These are phyloP conservation scores for Rhodosporidiobolus sp. DNA, from an alignment of 768 basidiomycete genomes.

Conservation along the genomic window DNA sequence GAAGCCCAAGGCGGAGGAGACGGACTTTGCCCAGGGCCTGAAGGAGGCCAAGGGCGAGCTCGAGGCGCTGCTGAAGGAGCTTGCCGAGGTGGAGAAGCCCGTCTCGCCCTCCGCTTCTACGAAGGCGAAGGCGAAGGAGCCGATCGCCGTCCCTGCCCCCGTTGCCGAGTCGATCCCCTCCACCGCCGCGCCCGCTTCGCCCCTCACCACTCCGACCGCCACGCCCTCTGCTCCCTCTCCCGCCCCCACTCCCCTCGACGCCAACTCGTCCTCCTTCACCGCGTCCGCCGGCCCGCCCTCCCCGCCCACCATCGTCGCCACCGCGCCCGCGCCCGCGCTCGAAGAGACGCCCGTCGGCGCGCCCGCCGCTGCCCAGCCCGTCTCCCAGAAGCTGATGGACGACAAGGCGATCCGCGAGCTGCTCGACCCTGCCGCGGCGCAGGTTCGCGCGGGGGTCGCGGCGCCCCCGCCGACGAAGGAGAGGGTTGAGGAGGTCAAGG, in stretches of 20 bases:
- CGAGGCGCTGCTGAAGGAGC: constrained; percentile 34
- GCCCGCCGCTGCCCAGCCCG: constrained; percentile 7
- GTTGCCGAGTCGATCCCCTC: constrained; percentile 35
- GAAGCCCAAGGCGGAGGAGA: constrained; percentile 1
- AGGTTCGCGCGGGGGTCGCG: constrained; percentile 20
- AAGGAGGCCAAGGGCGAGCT: constrained; percentile 34
- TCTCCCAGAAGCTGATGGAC: constrained; percentile 20
- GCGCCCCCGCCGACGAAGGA: not conserved
- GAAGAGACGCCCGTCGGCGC: constrained; percentile 16
- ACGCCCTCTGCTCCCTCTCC: not conserved
- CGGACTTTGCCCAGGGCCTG: constrained; percentile 18
- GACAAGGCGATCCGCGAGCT: constrained; percentile 22
- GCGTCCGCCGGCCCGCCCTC: not conserved
- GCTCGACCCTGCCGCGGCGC: constrained; percentile 28
- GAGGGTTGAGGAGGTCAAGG: constrained; percentile 1
- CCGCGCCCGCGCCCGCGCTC: constrained; percentile 5
- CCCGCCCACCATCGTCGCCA: not conserved
- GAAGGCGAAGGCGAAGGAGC: not conserved
- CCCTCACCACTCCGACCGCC: constrained; percentile 6
- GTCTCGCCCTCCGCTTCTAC: not conserved
- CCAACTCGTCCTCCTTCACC: not conserved
- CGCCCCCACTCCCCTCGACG: not conserved
- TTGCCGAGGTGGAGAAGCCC: constrained; percentile 16
- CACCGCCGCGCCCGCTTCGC: constrained; percentile 2
- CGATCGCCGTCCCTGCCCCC: constrained; percentile 25